phyloP scores from a whole-genome alignment of 352 stramenopile genomes.

The Phytophthora podocarpi region DNA sequence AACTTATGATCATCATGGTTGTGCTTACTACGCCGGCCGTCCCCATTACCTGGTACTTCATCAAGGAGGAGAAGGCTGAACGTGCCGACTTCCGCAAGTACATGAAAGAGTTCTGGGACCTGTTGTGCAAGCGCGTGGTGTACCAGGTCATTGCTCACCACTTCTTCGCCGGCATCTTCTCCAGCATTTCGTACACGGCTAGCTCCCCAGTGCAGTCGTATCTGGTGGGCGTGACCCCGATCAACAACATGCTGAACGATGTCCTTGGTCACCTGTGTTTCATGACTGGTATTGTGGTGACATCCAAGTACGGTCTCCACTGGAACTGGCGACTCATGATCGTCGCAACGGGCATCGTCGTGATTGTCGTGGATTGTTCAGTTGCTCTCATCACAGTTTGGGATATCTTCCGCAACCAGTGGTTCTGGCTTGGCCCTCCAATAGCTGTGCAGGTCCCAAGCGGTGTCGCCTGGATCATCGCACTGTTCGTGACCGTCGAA shows the following conservation, averaged over 20 bases:
- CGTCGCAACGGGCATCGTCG: slow-evolving; percentile 29
- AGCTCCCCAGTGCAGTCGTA: slow-evolving; percentile 39
- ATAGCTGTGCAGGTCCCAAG: slow-evolving; percentile 42
- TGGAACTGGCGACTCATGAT: slow-evolving; percentile 55
- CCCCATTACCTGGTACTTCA: slow-evolving; percentile 47
- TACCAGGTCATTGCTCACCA: slow-evolving; percentile 56
- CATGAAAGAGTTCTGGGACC: slow-evolving; percentile 45
- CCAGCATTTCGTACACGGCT: slow-evolving; percentile 42
- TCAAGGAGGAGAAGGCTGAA: slow-evolving; percentile 41
- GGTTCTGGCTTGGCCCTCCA: slow-evolving; percentile 47
- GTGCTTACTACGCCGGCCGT: slow-evolving; percentile 28
- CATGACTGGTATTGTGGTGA: slow-evolving; percentile 36
- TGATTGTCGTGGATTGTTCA: slow-evolving; percentile 39
- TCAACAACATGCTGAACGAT: slow-evolving; percentile 47
- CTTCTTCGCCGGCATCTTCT: slow-evolving; percentile 55
- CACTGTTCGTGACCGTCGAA: slow-evolving; percentile 48
- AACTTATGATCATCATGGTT: slow-evolving; percentile 56
- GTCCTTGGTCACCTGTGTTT: slow-evolving; percentile 45
- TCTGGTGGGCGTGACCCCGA: slow-evolving; percentile 40
- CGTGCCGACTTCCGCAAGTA: slow-evolving; percentile 38
- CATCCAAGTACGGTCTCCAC: slow-evolving; percentile 48
- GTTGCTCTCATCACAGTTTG: slow-evolving; percentile 46
- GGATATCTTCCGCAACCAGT: slow-evolving; percentile 52
- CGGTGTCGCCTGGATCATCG: slow-evolving; percentile 47
- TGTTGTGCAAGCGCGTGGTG: slow-evolving; percentile 52